Percentiles rank a stretch among this genome's conserved stretches.
Conservation (phyloP, 164 flowering plant genomes). For the Vitis rupestris region DNA sequence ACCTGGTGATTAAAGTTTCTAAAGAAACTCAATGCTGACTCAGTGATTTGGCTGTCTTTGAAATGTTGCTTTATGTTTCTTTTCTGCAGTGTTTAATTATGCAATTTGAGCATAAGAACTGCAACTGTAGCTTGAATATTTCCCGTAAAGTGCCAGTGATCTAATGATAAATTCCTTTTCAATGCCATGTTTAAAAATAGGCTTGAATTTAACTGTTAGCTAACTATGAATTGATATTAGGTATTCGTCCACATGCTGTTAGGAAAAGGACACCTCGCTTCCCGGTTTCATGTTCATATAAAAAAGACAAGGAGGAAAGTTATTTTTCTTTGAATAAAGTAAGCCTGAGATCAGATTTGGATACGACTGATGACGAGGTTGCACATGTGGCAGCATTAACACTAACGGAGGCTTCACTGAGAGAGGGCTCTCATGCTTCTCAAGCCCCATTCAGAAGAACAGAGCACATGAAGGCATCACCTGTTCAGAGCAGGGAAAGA, state of each 20-base stretch:
- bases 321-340: conserved; percentile 34
- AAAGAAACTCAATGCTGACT: too few species aligned
- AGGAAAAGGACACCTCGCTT: conserved; percentile 96
- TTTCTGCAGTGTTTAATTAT: too few species aligned
- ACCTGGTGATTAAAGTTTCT: too few species aligned
- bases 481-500: conserved; percentile 36
- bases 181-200: background rate
- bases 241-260: conserved; percentile 74
- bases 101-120: too few species aligned
- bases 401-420: conserved; percentile 74
- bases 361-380: conserved; percentile 63
- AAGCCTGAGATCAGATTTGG: conserved; percentile 37
- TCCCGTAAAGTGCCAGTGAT: background rate
- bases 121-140: too few species aligned
- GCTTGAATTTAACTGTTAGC: conserved; percentile 13
- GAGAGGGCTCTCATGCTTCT: conserved; percentile 72
- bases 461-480: conserved; percentile 41
- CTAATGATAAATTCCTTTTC: too few species aligned
- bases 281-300: conserved; percentile 61
- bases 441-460: conserved; percentile 45
- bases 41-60: too few species aligned
- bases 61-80: too few species aligned
- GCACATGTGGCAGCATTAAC: conserved; percentile 72
- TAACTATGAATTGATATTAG: conserved; percentile 28
- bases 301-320: conserved; percentile 35